Evolutionary conservation across 2,329 filamentous ascomycete species (phyloP), one percentile per base, ranked within the genome.

Genomic region (Ceratocystis smalleyi): DNA sequence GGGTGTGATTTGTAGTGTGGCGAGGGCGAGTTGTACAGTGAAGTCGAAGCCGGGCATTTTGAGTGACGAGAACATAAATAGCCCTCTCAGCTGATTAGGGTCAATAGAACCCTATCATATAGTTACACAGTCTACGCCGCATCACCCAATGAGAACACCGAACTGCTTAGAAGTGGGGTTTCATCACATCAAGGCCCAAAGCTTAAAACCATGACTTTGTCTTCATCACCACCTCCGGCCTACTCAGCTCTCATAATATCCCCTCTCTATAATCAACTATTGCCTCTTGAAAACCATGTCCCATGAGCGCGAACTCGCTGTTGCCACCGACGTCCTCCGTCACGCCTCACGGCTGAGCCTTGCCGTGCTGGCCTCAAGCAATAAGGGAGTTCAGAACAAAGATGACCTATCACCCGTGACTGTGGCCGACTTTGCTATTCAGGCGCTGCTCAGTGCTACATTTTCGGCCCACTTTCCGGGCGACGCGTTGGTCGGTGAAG

Each of bases 361-460:
- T 62, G 75, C 75, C 1, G 76, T 81, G 51, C 73, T 82, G 55
- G 71, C 75, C 0, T 70, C 74, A 2, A 72, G 75, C 35, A 77
- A 81, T 71, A 81, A 81, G 69, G 78, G 77, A 64, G 74, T 75
- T 27, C 71, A 82, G 27, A 74, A 78, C 66, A 84, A 84, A 67
- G 76, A 77, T 54, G 81, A 83, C 69, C 72, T 81, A 43, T 81
- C 77, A 64, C 81, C 80, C 1, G 82, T 83, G 59, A 84, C 82
- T 0, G 74, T 83, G 22, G 82, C 78, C 70, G 81, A 84, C 71
- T 83, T 83, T 68, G 81, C 81, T 63, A 77, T 82, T 65, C 81
- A 83, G 69, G 80, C 80, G 0, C 74, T 83, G 4, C 74, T 83
- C 49, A 78, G 78, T 5, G 72, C 76, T 45, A 78, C 78, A 1